Percentiles rank a stretch among this genome's conserved stretches.
Conservation (phyloP, 2,329 filamentous ascomycete genomes). For the Cadophora sp. region DNA sequence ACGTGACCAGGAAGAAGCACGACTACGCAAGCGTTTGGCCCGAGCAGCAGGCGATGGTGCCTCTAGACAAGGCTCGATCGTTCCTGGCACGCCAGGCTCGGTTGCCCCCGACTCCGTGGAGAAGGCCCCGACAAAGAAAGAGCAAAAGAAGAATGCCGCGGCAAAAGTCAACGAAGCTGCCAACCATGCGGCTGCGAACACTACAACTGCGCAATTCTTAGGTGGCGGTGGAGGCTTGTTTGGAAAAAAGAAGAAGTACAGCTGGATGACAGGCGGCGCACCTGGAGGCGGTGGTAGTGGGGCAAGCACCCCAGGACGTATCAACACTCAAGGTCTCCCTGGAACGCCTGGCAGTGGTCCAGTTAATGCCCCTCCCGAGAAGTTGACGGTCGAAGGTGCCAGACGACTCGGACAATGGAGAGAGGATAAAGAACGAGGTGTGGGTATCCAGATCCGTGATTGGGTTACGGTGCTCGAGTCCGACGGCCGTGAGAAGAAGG, state of each 20-base stretch:
- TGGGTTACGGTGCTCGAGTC: constrained; percentile 80
- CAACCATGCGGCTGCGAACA: constrained; percentile 82
- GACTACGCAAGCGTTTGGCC: constrained; percentile 70
- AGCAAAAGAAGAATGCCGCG: constrained; percentile 78
- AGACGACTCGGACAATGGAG: constrained; percentile 76
- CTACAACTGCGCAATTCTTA: constrained; percentile 79
- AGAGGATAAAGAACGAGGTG: constrained; percentile 79
- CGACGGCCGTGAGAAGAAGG: constrained; percentile 72
- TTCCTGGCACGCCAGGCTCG: constrained; percentile 66
- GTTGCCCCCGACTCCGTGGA: constrained; percentile 67
- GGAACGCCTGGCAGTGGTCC: constrained; percentile 47
- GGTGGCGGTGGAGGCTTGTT: constrained; percentile 65
- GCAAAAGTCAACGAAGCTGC: constrained; percentile 77
- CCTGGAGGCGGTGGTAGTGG: constrained; percentile 55
- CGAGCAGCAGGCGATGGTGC: constrained; percentile 61
- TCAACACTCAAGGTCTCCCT: constrained; percentile 43
- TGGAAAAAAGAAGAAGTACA: constrained; percentile 73
- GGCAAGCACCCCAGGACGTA: constrained; percentile 54
- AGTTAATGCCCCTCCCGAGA: constrained; percentile 46
- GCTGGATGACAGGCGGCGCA: constrained; percentile 69
- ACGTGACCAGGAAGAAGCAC: constrained; percentile 74
- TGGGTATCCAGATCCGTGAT: constrained; percentile 84
- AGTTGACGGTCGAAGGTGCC: constrained; percentile 62
- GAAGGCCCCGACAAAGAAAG: constrained; percentile 86
- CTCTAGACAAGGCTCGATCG: constrained; percentile 53